Base-by-base conservation (phyloP, 306 rosid species). In the Senna tora region DNA sequence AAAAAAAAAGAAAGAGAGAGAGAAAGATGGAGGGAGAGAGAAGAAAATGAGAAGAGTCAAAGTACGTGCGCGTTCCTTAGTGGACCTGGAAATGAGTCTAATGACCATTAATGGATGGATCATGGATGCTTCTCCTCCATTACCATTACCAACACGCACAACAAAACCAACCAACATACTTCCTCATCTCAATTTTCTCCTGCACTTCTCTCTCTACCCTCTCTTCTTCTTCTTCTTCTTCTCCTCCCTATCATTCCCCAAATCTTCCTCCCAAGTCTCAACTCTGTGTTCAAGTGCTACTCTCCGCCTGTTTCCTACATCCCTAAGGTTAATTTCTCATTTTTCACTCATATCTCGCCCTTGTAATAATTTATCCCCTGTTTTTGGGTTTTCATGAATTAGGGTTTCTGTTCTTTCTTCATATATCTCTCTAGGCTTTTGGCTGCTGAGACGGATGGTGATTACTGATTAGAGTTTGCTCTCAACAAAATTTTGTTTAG, bases 241-340 rank as follows among this genome's bases (percentile, higher is more conserved):
- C n/a, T n/a, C n/a, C n/a, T 25, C 30, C 30, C 30, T 25, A 4
- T 11, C 7, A 43, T 45, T 13, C 69, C 21, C 53, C 42, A 2
- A 7, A 45, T 73, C 64, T 64, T 13, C 34, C 33, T 62, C 21
- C 49, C 13, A 22, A 0, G 32, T 15, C 47, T 3, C 30, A 25
- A 25, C 30, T 25, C 30, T 25, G 12, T 11, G 12, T 11, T 46
- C 21, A n/a, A 34, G 6, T 13, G 74, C 61, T 19, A 50, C 39
- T 5, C 2, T 14, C 2, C 30, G 14, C 42, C n/a, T 15, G 64
- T 32, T 57, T 7, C 3, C 22, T 8, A 7, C 65, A 33, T 33
- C n/a, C 19, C 80, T 56, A 56, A 82, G 87, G 80, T 82, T 61
- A 43, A 61, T 54, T 75, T 72, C 56, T 32, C 69, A n/a, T 30